A percentile compares a stretch with the other conserved stretches of the same genome.
phyloP scores from a whole-genome alignment of 805 yeast genomes.

The Nakazawaea ambrosiae region DNA sequence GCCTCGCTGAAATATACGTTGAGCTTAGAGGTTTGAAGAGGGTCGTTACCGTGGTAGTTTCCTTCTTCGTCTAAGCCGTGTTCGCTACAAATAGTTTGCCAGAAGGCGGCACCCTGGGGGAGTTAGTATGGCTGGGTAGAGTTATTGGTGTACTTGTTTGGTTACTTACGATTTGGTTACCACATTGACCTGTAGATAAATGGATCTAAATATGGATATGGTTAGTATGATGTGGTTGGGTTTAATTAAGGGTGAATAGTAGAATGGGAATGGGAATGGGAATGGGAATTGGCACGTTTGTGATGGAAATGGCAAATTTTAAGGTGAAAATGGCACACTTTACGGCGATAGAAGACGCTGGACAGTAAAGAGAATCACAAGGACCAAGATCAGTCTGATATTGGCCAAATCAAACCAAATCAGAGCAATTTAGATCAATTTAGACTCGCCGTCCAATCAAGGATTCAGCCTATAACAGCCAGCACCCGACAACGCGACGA shows the following conservation, averaged over 20 bases:
- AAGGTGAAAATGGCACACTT: too few relatives aligned
- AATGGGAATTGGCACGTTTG: too few relatives aligned
- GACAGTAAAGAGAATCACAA: too few relatives aligned
- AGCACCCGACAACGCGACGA: too few relatives aligned
- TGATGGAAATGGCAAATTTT: too few relatives aligned
- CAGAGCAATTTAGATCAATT: too few relatives aligned
- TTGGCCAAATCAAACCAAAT: too few relatives aligned
- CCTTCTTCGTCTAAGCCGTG: slow-evolving; percentile 77
- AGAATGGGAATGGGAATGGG: too few relatives aligned
- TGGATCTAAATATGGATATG: slow-evolving; percentile 54
- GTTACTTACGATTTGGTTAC: slow-evolving; percentile 82
- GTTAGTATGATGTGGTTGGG: neutral
- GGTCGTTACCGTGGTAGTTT: slow-evolving; percentile 55
- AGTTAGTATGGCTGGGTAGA: slow-evolving; percentile 1
- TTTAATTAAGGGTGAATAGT: neutral
- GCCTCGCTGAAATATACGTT: slow-evolving; percentile 89
- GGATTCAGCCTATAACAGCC: too few relatives aligned
- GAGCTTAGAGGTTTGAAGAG: slow-evolving; percentile 43
- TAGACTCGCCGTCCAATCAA: too few relatives aligned
- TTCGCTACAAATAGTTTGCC: slow-evolving; percentile 89
- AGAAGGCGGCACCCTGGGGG: slow-evolving; percentile 75
- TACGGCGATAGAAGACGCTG: too few relatives aligned
- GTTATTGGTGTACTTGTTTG: neutral
- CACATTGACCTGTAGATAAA: slow-evolving; percentile 97
- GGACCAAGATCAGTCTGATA: too few relatives aligned